A percentile compares a stretch with the other conserved stretches of the same genome.
Conservation (phyloP, 2,329 filamentous ascomycete species). For the Calonectria hongkongensis region DNA sequence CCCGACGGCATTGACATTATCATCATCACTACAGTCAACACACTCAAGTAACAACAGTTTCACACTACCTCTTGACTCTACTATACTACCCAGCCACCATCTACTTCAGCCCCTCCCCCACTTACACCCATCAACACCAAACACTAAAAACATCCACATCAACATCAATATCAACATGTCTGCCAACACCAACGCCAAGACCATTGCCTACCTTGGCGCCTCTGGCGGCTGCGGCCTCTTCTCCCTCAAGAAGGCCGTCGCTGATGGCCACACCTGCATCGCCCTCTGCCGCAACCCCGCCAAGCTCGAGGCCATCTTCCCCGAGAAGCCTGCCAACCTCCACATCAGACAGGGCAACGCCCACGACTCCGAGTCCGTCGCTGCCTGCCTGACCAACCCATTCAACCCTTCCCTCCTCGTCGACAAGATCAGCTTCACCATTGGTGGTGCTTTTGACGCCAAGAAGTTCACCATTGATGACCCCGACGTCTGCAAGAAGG, state of each 20-base stretch:
- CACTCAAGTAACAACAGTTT: not conserved
- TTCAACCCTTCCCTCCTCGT: slow-evolving; percentile 56
- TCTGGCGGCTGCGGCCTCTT: slow-evolving; percentile 64
- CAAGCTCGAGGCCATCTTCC: slow-evolving; percentile 62
- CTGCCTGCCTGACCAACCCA: slow-evolving; percentile 56
- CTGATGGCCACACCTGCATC: slow-evolving; percentile 62
- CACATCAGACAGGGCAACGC: slow-evolving; percentile 62
- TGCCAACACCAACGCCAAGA: slow-evolving; percentile 41
- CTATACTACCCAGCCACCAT: not conserved
- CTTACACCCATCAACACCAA: slow-evolving; percentile 16
- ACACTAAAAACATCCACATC: not conserved
- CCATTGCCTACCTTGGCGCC: slow-evolving; percentile 63
- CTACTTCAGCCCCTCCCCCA: not conserved
- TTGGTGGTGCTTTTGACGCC: slow-evolving; percentile 59
- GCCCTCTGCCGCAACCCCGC: slow-evolving; percentile 64
- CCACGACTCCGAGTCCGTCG: slow-evolving; percentile 58
- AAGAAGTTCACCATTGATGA: slow-evolving; percentile 58
- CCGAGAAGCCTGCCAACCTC: slow-evolving; percentile 58
- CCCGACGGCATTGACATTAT: slow-evolving; percentile 6
- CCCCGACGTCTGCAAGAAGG: slow-evolving; percentile 64
- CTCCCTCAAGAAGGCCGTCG: slow-evolving; percentile 61
- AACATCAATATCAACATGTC: slow-evolving; percentile 38
- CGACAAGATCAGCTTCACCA: slow-evolving; percentile 62
- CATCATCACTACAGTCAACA: slow-evolving; percentile 13
- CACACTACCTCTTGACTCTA: not conserved